A percentile compares a stretch with the other conserved stretches of the same genome.
phyloP scores from a whole-genome alignment of 2,329 filamentous ascomycete species.

The Alternaria longipes region DNA sequence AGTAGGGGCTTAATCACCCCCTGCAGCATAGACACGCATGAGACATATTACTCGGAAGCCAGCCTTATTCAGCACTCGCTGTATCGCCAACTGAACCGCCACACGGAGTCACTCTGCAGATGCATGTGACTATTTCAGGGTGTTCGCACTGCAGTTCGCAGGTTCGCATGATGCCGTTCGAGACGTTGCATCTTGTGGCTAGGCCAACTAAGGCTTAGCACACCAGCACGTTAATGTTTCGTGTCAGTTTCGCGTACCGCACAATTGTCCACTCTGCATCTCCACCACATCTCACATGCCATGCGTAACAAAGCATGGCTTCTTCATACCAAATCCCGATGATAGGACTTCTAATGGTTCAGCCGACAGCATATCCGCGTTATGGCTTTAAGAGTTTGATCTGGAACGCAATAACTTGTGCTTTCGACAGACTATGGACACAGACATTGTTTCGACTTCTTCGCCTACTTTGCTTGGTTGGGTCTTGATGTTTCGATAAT shows the following conservation, averaged over 20 bases:
- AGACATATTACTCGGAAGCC: not conserved
- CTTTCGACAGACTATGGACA: not conserved
- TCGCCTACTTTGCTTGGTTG: slow-evolving; percentile 16
- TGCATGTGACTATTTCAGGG: not conserved
- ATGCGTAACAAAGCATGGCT: not conserved
- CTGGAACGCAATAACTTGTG: not conserved
- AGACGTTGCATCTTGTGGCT: slow-evolving; percentile 2
- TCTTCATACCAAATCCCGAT: slow-evolving; percentile 5
- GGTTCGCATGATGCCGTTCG: slow-evolving; percentile 2
- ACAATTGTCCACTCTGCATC: not conserved
- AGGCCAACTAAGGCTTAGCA: slow-evolving; percentile 5
- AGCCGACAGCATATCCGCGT: not conserved
- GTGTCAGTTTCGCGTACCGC: slow-evolving; percentile 14
- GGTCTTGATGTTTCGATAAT: slow-evolving; percentile 29
- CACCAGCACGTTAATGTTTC: slow-evolving; percentile 3
- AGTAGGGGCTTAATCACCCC: not conserved
- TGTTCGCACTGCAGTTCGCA: slow-evolving; percentile 1
- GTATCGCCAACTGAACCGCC: not conserved
- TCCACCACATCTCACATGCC: not conserved
- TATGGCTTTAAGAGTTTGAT: not conserved
- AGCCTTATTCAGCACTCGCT: not conserved
- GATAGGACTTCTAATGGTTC: slow-evolving; percentile 1
- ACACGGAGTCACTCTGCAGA: not conserved
- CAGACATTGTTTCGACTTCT: slow-evolving; percentile 25
- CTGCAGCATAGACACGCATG: not conserved